Base-by-base conservation (phyloP, 2,329 filamentous ascomycete species). In the Pseudogymnoascus sp. region DNA sequence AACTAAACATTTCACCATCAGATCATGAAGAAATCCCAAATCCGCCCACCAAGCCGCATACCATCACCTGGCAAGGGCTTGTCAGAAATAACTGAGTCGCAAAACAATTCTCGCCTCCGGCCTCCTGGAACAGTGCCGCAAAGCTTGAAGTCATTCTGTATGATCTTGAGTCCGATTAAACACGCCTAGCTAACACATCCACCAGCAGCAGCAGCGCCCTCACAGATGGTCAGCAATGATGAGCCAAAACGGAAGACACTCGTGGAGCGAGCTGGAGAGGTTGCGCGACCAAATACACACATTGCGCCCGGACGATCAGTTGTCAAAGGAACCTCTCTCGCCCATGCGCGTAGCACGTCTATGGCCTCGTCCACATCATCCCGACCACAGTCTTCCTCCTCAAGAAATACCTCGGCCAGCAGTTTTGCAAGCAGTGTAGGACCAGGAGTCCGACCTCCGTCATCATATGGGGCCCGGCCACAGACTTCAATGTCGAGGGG, bases 211-310 rank as follows among this genome's bases (percentile, higher is more conserved):
- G 28, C 47, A 50, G 54, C 67, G 70, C 38, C 67, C 63, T 65
- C 58, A 62, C 62, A 61, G 58, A 57, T 65, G 86, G 83, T 78
- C 59, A 66, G 74, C 20, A 78, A 83, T 67, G 78, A 84, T 18
- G 80, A 84, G 58, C 69, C 83, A 2, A 88, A 88, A 73, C 78
- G 85, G 61, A 85, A 84, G 68, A 83, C 81, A 12, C 73, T 86
- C 25, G 73, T 72, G 18, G 82, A 86, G 61, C 77, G 77, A 65
- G 82, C 79, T 33, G 79, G 72, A 63, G 18, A 61, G 59, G 50
- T 20, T 22, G 30, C 28, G 50, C 22, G 35, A 57, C 50, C 59
- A 28, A 37, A 39, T 59, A 28, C 59, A 35, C 36, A 4, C 59
- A 16, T 43, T 33, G 41, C 58, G 58, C 58, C 35, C 18, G 58